Evolutionary conservation across 2,329 filamentous ascomycete species (phyloP).

Genomic region (Penicillium sp.): DNA sequence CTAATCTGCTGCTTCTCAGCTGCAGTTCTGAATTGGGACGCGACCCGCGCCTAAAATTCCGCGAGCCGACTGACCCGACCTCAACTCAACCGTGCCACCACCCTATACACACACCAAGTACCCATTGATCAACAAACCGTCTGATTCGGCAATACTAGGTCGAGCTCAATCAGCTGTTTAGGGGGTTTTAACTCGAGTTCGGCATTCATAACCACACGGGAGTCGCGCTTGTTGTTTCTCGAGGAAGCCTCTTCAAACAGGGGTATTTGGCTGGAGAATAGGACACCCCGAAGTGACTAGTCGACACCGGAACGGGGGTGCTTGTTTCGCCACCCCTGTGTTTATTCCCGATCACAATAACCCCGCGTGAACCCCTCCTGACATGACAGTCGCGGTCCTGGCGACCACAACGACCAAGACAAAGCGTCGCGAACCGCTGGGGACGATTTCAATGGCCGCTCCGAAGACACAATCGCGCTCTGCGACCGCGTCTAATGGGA

Average conservation of each 20-base stretch:
- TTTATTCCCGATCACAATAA: conserved; percentile 32
- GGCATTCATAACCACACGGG: neutral
- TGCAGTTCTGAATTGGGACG: conserved; percentile 1
- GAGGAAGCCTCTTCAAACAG: conserved; percentile 3
- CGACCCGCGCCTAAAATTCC: conserved; percentile 13
- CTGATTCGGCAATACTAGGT: neutral
- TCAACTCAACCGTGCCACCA: conserved; percentile 4
- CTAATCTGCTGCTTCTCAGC: neutral
- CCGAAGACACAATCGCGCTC: conserved; percentile 40
- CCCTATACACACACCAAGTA: conserved; percentile 3
- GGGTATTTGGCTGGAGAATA: neutral
- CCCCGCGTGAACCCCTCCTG: conserved; percentile 29
- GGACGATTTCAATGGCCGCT: conserved; percentile 40
- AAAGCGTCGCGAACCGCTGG: conserved; percentile 40
- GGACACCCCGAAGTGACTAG: neutral
- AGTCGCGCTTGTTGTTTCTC: neutral
- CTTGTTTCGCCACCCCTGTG: conserved; percentile 19
- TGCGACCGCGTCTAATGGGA: conserved; percentile 28
- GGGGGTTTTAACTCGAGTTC: neutral
- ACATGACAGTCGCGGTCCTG: conserved; percentile 43
- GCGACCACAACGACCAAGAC: conserved; percentile 35
- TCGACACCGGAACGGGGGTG: neutral
- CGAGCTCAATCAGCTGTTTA: neutral
- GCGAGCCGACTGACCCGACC: neutral
- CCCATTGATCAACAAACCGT: neutral